Evolutionary conservation across 2,329 filamentous ascomycete genomes (phyloP).

Genomic region (Colletotrichum agaves): DNA sequence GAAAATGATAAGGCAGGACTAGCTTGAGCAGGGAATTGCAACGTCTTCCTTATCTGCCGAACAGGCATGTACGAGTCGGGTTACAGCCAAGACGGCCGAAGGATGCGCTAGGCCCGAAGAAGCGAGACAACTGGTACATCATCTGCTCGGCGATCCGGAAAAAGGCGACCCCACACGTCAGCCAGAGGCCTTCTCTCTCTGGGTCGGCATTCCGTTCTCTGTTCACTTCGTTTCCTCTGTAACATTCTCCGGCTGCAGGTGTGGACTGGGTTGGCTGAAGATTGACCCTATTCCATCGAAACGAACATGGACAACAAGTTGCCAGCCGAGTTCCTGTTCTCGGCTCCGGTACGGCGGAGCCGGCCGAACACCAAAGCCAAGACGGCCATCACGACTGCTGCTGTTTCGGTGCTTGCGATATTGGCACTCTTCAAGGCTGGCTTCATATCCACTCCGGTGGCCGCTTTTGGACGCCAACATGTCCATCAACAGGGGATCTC

Average conservation of each 20-base stretch:
- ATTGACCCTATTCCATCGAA: neutral
- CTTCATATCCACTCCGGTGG: neutral
- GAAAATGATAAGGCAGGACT: constrained; percentile 9
- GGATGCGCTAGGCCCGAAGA: constrained; percentile 25
- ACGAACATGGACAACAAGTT: constrained; percentile 11
- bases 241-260: neutral
- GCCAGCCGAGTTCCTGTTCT: neutral
- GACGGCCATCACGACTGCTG: constrained; percentile 7
- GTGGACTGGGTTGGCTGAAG: neutral
- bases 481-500: neutral
- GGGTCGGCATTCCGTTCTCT: neutral
- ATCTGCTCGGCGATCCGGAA: constrained; percentile 18
- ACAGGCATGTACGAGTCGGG: constrained; percentile 15
- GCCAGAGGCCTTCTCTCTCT: neutral
- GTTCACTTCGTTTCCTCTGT: neutral
- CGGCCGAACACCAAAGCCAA: neutral
- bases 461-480: neutral
- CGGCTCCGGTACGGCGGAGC: neutral
- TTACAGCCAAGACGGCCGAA: constrained; percentile 3
- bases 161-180: constrained; percentile 1
- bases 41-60: constrained; percentile 25
- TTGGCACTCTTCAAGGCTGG: constrained; percentile 23
- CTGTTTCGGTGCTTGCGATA: constrained; percentile 17
- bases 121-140: constrained; percentile 22
- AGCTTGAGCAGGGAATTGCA: neutral